Evolutionary conservation across 345 rosid genomes (phyloP), one percentile per base, ranked within the genome.

Genomic region (Eucalyptus regnans): DNA sequence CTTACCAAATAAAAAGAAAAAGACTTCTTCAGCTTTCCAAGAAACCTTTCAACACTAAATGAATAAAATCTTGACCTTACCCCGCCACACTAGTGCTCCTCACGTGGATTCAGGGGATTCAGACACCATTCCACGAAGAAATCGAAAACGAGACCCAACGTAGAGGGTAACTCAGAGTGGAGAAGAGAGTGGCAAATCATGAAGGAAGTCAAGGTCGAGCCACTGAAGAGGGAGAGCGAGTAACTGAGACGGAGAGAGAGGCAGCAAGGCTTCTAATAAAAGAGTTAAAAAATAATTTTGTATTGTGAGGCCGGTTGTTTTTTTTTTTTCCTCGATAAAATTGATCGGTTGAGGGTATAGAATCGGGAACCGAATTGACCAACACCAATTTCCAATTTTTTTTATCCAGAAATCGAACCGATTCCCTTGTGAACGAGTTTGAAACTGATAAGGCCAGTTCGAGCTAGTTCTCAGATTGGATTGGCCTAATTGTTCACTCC

Each of bases 371-470:
- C 4, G 7, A 25, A 27, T 60, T 11, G 66, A 12, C 12, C 15
- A 5, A 11, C 3, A 12, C 66, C 14, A 27, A 31, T 4, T 60
- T 31, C 8, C 66, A 60, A 5, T 12, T 27, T 25, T 11, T 58
- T 58, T 9, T 23, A 60, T 60, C 16, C 0, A 0, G 3, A 60
- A 60, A 27, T 27, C 8, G 0, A 60, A 27, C 15, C 2, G 1
- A 12, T 60, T 60, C 4, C 4, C 4, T 5, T 60, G 66, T 11
- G 66, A 60, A 60, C 8, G 3, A 11, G 7, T 3, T 27, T 60
- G 31, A 6, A 60, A 60, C 31, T 0, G 0, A 60, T 27, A 56
- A 56, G 27, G 3, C 12, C 0, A 0, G 12, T 2, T 22, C 12
- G 3, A 23, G 5, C 5, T 23, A 23, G 12, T 1, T 60, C n/a